Base-by-base conservation (phyloP, 345 rosid genomes). In the Salix viminalis region DNA sequence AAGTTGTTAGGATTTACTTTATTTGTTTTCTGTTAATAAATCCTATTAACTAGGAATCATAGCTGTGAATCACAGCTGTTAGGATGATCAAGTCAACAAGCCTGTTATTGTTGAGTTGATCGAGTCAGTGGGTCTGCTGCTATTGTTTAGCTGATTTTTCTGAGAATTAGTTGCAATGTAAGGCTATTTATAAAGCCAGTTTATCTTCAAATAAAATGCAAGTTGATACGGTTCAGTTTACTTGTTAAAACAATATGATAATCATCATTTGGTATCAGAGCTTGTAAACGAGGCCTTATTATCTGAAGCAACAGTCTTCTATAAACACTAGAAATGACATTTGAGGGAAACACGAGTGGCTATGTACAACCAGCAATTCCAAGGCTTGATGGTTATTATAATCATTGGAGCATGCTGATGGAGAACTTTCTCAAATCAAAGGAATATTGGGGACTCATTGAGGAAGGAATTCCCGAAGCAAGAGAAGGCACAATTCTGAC, bases 391-490 rank as follows among this genome's bases (percentile, higher is more conserved):
- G 58, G 67, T 44, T 5, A 69, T 21, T 41, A 60, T 28, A 70
- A 72, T 19, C 67, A 76, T 67, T 76, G 74, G 70, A 77, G 69
- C 48, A 70, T 58, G 14, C 26, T 77, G 58, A 77, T 77, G 80
- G 80, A 77, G 58, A 77, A 77, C 5, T 23, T 62, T 1, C 34
- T 77, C 1, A 18, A 12, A 11, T 42, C 76, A 18, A 71, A 69
- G 39, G 69, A 61, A 9, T 30, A 56, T 2, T 77, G 62, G 75
- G 30, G 0, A 7, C 41, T 39, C 41, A 7, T 39, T 7, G 2
- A 7, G 41, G 41, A 39, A 7, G 41, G 41, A 39, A 39, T 39
- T 1, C 41, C 2, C 0, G 11, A 39, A 39, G 41, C 0, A 39
- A 39, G 0, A 39, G 41, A 39, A 7, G 41, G 41, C 41, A 39